Evolutionary conservation across 257 asterid species (phyloP).

Genomic region (Nicotiana noctiflora): DNA sequence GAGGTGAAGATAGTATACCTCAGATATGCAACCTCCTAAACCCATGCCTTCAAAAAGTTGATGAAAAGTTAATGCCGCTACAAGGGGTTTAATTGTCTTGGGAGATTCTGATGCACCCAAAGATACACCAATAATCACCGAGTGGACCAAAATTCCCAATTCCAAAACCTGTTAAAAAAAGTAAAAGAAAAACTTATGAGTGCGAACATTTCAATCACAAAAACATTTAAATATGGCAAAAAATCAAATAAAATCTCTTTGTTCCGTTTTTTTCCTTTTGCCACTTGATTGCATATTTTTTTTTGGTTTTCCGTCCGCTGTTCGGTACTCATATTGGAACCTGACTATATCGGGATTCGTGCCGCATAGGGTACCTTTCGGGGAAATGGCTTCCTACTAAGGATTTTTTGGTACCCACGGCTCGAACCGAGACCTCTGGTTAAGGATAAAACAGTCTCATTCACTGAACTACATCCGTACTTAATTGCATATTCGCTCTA

Average conservation of each 20-base stretch:
- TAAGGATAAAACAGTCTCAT: too few species aligned
- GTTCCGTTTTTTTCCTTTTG: neutral
- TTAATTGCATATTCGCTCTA: neutral
- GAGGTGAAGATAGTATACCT: neutral
- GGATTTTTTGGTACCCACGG: too few species aligned
- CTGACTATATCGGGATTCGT: too few species aligned
- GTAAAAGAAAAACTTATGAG: neutral
- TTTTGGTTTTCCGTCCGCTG: too few species aligned
- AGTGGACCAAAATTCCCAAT: conserved; percentile 19
- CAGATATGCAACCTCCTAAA: conserved; percentile 17
- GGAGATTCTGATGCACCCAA: conserved; percentile 17
- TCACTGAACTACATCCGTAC: too few species aligned
- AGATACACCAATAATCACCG: conserved; percentile 20
- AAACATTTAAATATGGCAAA: neutral
- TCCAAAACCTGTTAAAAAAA: conserved; percentile 12
- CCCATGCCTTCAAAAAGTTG: conserved; percentile 27
- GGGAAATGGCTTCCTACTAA: too few species aligned
- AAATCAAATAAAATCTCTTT: neutral
- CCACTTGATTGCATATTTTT: neutral
- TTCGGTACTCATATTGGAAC: too few species aligned
- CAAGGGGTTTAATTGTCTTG: conserved; percentile 11
- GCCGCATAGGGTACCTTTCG: too few species aligned
- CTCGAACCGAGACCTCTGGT: too few species aligned
- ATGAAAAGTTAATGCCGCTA: conserved; percentile 18
- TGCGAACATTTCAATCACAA: neutral